Evolutionary conservation across 306 rosid genomes (phyloP).

Genomic region (Acacia crassicarpa): DNA sequence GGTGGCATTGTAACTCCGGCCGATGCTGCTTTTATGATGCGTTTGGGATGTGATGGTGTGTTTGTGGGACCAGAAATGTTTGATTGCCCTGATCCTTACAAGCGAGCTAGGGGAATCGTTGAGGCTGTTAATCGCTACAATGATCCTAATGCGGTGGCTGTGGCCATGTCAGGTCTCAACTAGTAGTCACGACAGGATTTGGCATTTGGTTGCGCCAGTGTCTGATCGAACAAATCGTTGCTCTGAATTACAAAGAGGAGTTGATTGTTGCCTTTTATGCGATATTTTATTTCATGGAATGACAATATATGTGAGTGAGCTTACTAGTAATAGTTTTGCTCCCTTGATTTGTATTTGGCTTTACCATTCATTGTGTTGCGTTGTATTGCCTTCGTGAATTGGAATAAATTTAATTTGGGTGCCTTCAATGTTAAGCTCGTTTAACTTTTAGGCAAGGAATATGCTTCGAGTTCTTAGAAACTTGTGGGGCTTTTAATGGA

Average conservation of each 20-base stretch:
- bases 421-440: too few relatives aligned
- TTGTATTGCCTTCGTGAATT: not conserved
- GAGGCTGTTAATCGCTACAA: too few relatives aligned
- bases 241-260: not conserved
- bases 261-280: not conserved
- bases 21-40: constrained; percentile 83
- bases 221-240: not conserved
- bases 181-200: too few relatives aligned
- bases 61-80: constrained; percentile 62
- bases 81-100: constrained; percentile 45
- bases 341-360: constrained; percentile 9
- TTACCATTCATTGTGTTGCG: not conserved
- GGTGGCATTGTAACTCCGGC: constrained; percentile 88
- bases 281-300: not conserved
- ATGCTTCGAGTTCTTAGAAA: not conserved
- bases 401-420: too few relatives aligned
- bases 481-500: not conserved
- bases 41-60: constrained; percentile 80
- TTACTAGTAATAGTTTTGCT: not conserved
- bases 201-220: constrained; percentile 24
- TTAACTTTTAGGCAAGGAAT: too few relatives aligned
- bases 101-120: constrained; percentile 23
- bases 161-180: too few relatives aligned
- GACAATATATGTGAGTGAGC: not conserved
- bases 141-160: too few relatives aligned